phyloP scores from a whole-genome alignment of 495 filamentous ascomycete genomes.

The Trypethelium eluteriae region DNA sequence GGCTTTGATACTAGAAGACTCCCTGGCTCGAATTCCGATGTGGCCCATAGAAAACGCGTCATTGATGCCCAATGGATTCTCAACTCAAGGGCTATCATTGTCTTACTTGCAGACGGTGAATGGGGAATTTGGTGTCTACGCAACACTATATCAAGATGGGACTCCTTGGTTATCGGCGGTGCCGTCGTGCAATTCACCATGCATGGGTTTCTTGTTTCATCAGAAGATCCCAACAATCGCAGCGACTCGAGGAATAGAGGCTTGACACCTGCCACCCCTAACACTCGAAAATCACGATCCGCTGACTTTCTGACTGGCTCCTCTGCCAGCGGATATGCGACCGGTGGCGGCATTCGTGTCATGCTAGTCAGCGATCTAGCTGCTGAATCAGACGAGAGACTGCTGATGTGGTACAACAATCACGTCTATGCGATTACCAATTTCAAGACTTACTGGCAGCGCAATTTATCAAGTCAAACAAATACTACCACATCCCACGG shows the following conservation, averaged over 20 bases:
- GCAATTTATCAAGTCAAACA: slow-evolving; percentile 22
- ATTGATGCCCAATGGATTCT: slow-evolving; percentile 77
- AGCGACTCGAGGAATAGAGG: slow-evolving; percentile 31
- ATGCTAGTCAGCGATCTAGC: slow-evolving; percentile 17
- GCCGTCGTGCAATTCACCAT: slow-evolving; percentile 61
- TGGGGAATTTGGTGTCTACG: slow-evolving; percentile 93
- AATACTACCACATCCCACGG: slow-evolving; percentile 24
- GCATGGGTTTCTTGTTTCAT: slow-evolving; percentile 56
- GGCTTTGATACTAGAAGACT: slow-evolving; percentile 16
- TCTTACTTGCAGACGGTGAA: slow-evolving; percentile 73
- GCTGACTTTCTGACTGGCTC: slow-evolving; percentile 48
- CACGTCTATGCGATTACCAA: slow-evolving; percentile 34
- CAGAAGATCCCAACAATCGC: slow-evolving; percentile 25
- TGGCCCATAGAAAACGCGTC: slow-evolving; percentile 57
- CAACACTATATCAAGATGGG: slow-evolving; percentile 22
- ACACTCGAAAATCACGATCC: slow-evolving; percentile 57
- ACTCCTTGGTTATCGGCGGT: slow-evolving; percentile 52
- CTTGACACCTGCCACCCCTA: slow-evolving; percentile 79
- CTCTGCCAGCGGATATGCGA: slow-evolving; percentile 34
- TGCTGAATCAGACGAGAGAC: slow-evolving; percentile 33
- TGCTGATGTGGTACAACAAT: slow-evolving; percentile 37
- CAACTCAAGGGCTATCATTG: slow-evolving; percentile 67
- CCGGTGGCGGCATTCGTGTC: slow-evolving; percentile 61
- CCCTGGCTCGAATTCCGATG: background rate
- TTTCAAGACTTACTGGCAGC: slow-evolving; percentile 33